Percentiles rank a stretch among this genome's conserved stretches.
Evolutionary conservation across 345 rosid genomes (phyloP).

Genomic region (Odontarrhena argentea): DNA sequence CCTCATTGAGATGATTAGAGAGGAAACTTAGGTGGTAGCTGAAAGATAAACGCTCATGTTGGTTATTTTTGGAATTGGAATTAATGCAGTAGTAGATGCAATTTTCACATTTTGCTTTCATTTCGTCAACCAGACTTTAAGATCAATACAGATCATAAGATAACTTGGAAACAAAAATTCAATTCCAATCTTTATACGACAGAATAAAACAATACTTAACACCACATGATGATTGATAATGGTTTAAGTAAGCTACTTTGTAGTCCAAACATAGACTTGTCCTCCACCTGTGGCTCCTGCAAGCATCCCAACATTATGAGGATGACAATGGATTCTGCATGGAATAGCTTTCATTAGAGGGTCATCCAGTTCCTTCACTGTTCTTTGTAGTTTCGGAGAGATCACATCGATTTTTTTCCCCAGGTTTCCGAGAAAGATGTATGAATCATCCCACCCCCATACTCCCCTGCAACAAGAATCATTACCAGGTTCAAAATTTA

Average conservation of each 20-base stretch:
- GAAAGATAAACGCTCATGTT: background rate
- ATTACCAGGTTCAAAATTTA: background rate
- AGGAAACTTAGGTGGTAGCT: constrained; percentile 18
- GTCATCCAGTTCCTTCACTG: constrained; percentile 47
- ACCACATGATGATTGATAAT: background rate
- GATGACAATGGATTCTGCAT: constrained; percentile 73
- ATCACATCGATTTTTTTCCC: constrained; percentile 68
- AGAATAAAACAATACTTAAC: background rate
- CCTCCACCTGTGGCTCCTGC: constrained; percentile 79
- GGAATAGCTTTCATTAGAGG: constrained; percentile 62
- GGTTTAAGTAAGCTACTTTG: constrained; percentile 8
- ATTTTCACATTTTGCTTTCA: constrained; percentile 6
- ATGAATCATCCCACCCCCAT: constrained; percentile 96
- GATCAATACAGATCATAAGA: background rate
- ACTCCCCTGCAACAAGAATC: constrained; percentile 51
- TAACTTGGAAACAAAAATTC: background rate
- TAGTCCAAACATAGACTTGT: constrained; percentile 73
- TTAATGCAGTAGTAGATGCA: background rate
- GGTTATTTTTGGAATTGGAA: constrained; percentile 9
- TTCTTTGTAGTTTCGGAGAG: constrained; percentile 42
- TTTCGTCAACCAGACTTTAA: background rate
- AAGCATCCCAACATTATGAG: constrained; percentile 58
- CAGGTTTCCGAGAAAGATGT: constrained; percentile 62
- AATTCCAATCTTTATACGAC: background rate
- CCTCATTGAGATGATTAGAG: constrained; percentile 24